Base-by-base conservation (phyloP, 805 yeast species). In the Metschnikowia chrysomelidarum region DNA sequence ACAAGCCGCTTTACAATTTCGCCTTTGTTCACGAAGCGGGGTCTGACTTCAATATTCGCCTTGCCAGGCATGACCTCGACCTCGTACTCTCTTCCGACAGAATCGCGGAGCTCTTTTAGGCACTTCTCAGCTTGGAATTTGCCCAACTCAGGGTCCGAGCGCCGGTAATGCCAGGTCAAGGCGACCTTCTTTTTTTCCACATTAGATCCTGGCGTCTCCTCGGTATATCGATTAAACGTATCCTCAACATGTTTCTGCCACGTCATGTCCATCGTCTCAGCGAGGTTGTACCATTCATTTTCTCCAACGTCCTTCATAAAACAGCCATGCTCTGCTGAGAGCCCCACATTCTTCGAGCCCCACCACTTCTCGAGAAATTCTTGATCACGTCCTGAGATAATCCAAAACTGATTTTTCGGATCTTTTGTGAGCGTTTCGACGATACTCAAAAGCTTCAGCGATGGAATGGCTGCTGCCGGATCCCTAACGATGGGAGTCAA, bases 381-480 rank as follows among this genome's bases (percentile, higher is more conserved):
- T 63, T 86, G 95, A 59, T 93, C 99, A 49, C 99, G 77, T 2
- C 99, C 99, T 25, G 94, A 82, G 41, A 93, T 91, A 46, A 93
- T 78, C 98, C 98, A 93, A 27, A 93, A 80, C 56, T 80, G 82
- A 62, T 93, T 93, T 41, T 70, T 70, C 5, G 91, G 87, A 57
- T 91, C 98, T 10, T 69, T 67, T 2, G 82, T 69, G 34, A 93
- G 68, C 19, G 69, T 64, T 18, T 73, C 68, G 40, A 93, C 60
- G 9, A 83, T 76, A 7, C 68, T 60, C 35, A 76, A 69, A 28
- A 93, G 67, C 47, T 82, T 72, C 3, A 81, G 79, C 1, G 95
- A 80, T 3, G 99, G 98, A 26, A 93, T 84, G 0, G 98, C 98
- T 0, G 98, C 97, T n/a, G 91, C 87, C 2, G 99, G 99, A 50